These are phyloP conservation scores for Friedmanniomyces simplex DNA, from an alignment of 495 filamentous ascomycete species.

Conservation along the genomic window DNA sequence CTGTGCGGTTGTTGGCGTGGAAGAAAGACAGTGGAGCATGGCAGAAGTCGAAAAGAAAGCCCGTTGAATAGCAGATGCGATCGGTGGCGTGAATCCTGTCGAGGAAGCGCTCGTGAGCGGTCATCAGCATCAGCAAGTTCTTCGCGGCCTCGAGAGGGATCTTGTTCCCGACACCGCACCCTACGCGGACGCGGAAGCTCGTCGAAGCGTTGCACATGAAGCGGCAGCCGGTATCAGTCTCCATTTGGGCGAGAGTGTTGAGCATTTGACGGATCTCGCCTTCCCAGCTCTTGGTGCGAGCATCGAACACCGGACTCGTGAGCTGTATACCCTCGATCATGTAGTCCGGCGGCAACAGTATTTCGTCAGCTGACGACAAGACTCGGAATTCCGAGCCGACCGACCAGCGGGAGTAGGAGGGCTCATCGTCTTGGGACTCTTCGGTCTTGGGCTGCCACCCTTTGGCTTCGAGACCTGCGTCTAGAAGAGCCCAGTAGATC, in stretches of 20 bases:
- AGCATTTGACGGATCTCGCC: constrained; percentile 10
- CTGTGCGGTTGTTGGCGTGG: background rate
- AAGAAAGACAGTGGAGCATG: background rate
- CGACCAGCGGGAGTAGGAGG: background rate
- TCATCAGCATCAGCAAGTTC: constrained; percentile 31
- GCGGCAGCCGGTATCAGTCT: constrained; percentile 4
- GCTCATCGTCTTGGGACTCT: background rate
- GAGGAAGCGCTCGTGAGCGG: constrained; percentile 32
- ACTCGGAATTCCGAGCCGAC: background rate
- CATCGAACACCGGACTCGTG: background rate
- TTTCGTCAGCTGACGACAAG: background rate
- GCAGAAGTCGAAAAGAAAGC: background rate
- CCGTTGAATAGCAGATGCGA: background rate
- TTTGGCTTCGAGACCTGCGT: background rate
- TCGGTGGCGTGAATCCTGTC: constrained; percentile 27
- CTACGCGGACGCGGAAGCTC: constrained; percentile 35
- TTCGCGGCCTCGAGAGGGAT: constrained; percentile 25
- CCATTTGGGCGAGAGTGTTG: background rate
- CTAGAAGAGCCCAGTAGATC: background rate
- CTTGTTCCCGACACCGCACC: constrained; percentile 12
- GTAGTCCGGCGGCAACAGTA: background rate
- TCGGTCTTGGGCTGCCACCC: background rate
- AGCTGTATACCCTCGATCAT: constrained; percentile 3
- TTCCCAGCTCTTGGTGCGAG: background rate
- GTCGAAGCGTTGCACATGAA: constrained; percentile 27